Conservation (phyloP, 352 stramenopile genomes). For the Phytopythium chamaehyphon region DNA sequence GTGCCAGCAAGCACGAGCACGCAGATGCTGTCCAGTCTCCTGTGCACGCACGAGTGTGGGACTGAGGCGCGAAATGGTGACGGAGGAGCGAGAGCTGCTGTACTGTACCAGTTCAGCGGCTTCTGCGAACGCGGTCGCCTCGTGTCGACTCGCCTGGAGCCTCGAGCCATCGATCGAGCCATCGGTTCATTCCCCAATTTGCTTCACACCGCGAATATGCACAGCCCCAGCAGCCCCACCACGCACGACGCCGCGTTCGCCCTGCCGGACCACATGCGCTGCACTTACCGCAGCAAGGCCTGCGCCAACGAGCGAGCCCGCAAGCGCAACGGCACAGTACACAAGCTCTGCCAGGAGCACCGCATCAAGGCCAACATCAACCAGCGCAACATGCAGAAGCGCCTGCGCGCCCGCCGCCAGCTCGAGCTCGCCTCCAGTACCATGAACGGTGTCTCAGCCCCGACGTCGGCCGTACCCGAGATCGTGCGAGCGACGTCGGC, state of each 20-base stretch:
- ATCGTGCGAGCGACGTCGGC: no score
- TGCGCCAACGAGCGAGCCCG: slow-evolving; percentile 41
- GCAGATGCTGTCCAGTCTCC: no score
- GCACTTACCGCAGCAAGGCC: slow-evolving; percentile 43
- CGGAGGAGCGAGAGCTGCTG: not conserved
- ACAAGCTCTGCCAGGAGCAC: slow-evolving; percentile 50
- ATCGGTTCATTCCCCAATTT: slow-evolving; percentile 14
- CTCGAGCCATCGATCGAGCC: no score
- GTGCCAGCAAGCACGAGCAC: no score
- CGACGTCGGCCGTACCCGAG: not conserved
- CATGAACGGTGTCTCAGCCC: not conserved
- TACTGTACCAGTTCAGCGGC: not conserved
- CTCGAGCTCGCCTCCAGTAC: slow-evolving; percentile 1
- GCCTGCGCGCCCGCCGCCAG: slow-evolving; percentile 16
- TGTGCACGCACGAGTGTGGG: no score
- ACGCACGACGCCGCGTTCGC: slow-evolving; percentile 4
- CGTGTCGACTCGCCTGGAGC: not conserved
- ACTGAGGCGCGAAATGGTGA: not conserved
- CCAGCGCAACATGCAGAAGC: slow-evolving; percentile 41
- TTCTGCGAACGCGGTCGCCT: no score
- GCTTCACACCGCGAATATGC: slow-evolving; percentile 9
- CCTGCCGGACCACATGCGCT: slow-evolving; percentile 25
- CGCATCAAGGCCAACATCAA: slow-evolving; percentile 53
- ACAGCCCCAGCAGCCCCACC: slow-evolving; percentile 6
- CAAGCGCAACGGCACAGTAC: slow-evolving; percentile 44